These are phyloP conservation scores for Psilocybe cyanescens DNA, from an alignment of 768 basidiomycete genomes.

Conservation along the genomic window DNA sequence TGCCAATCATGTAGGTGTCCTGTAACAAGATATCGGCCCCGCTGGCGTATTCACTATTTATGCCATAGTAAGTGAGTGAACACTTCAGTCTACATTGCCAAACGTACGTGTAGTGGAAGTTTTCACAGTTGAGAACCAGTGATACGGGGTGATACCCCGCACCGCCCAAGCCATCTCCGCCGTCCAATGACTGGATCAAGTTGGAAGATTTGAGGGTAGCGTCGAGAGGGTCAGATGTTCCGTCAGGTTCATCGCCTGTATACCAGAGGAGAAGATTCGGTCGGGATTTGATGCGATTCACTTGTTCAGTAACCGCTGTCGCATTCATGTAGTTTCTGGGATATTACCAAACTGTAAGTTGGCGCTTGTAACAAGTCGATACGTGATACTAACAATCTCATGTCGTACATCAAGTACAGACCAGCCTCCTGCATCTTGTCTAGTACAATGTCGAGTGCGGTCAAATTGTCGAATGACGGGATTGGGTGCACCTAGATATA, in stretches of 20 bases:
- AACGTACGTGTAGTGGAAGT: constrained; percentile 61
- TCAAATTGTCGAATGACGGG: constrained; percentile 65
- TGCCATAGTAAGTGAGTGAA: background rate
- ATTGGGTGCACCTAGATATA: constrained; percentile 64
- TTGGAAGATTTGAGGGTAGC: constrained; percentile 58
- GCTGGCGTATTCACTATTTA: constrained; percentile 43
- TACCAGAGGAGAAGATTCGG: constrained; percentile 77
- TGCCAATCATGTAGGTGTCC: constrained; percentile 62
- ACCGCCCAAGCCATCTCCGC: constrained; percentile 48
- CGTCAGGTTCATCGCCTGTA: constrained; percentile 77
- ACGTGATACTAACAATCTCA: constrained; percentile 55
- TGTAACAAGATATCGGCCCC: constrained; percentile 77
- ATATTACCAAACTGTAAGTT: background rate
- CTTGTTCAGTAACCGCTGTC: constrained; percentile 66
- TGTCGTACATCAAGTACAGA: constrained; percentile 82
- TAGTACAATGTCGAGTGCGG: constrained; percentile 58
- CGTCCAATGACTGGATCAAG: constrained; percentile 61
- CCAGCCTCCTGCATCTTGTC: constrained; percentile 74
- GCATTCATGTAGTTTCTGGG: constrained; percentile 66
- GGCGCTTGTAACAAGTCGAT: background rate
- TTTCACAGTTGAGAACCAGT: constrained; percentile 65
- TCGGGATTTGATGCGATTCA: constrained; percentile 66
- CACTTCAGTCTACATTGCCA: background rate
- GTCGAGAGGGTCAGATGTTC: constrained; percentile 67
- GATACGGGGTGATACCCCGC: constrained; percentile 70